Evolutionary conservation across 208 protist species (phyloP), one percentile per base, ranked within the genome.

Genomic region (Lotmaria passim): DNA sequence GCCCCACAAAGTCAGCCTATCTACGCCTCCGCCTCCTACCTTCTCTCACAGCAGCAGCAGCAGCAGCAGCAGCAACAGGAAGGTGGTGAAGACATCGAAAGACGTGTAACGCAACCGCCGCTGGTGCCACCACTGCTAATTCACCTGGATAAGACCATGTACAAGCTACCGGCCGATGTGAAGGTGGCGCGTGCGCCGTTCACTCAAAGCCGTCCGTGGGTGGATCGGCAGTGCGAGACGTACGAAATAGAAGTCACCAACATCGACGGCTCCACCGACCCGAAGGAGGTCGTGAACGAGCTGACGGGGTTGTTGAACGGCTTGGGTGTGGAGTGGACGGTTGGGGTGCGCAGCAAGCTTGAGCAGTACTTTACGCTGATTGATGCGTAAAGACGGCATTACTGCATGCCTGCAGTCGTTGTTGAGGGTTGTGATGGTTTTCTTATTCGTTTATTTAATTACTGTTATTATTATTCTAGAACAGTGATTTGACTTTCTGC

Each of bases 211-310:
- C 60, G 34, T 56, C 59, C 69, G 41, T 67, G 73, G 17, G 67
- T 61, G 7, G 55, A 69, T 1, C 57, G 63, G 44, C 61, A 57
- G n/a, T 83, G 57, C 43, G 79, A 83, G 55, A 67, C 81, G 34
- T 91, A 85, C 68, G 81, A 92, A 44, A 61, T 92, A 8, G 83
- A 91, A 67, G 73, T 92, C 19, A 86, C 81, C 14, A 86, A 81
- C 44, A 75, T 87, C 8, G 46, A 60, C 3, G 36, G 58, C 0
- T 43, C 57, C 6, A 81, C 73, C 17, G 39, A 73, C 28, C 69
- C 82, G 34, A 58, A 47, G 28, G 69, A 61, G 21, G 85, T 87
- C 31, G 52, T 83, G 24, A 17, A 65, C 15, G 85, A 90, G 75
- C 55, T 91, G 31, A 75, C 69, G 28, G 53, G 21, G 10, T 63